Evolutionary conservation across 2,329 filamentous ascomycete genomes (phyloP), one percentile per base, ranked within the genome.

Genomic region (Penicillium hesseltinei): DNA sequence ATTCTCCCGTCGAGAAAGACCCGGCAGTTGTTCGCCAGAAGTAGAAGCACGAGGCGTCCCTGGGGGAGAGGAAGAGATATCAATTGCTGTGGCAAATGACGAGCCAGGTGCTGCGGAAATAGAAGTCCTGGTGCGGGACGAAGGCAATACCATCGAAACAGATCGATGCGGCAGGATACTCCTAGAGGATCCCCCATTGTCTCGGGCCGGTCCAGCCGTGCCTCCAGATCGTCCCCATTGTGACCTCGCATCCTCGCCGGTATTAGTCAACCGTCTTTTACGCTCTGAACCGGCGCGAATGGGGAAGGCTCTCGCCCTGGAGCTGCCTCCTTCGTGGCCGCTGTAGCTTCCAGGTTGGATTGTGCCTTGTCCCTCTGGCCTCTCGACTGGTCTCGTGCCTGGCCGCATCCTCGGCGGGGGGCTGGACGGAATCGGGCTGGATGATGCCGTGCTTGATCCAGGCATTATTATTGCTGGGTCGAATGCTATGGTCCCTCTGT

Each of bases 241-340:
- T n/a, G 10, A 11, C 36, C 61, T 46, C 27, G 47, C 60, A 51
- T 72, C 71, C 51, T 75, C 68, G 19, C 69, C 62, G 29, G 70
- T 59, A 51, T 70, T 72, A n/a, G 73, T 73, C 52, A 79, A 62
- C 59, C 76, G 73, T 59, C 77, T 73, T 65, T 78, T 79, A 45
- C 77, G 71, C 56, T 78, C 76, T n/a, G 49, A 47, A 8, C 54
- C 49, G 17, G 43, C 17, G 15, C 15, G 35, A 40, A 29, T 17
- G 2, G 49, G 27, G 15, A 47, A 53, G 2, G 2, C n/a, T 35
- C 49, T 46, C 15, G 9, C 6, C n/a, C 49, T 47, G 3, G 43
- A 42, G 21, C 13, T 47, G 5, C 42, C 27, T 47, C 33, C 46
- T 33, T 53, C 29, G 4, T 35, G 5, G 17, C n/a, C 11, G 27